These are phyloP conservation scores for Vigna hirtella DNA, from an alignment of 306 rosid species.

Conservation along the genomic window DNA sequence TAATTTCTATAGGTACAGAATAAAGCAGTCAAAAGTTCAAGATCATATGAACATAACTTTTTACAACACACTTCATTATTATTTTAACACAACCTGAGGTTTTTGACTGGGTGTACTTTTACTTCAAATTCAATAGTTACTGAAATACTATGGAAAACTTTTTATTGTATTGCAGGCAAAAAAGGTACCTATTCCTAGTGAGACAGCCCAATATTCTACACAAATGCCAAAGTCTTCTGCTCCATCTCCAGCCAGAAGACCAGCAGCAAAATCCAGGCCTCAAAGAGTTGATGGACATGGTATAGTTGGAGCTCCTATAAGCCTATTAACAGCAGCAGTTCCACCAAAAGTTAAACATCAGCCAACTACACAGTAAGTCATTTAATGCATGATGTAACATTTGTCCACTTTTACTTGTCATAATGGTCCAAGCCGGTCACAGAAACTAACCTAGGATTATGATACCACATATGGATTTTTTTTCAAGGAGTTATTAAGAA, in stretches of 20 bases:
- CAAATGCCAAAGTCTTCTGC: slow-evolving; percentile 21
- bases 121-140: neutral
- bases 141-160: neutral
- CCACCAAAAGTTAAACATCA: slow-evolving; percentile 35
- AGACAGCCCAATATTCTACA: slow-evolving; percentile 42
- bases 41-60: neutral
- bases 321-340: slow-evolving; percentile 17
- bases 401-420: too few species aligned
- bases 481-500: too few species aligned
- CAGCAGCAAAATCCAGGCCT: slow-evolving; percentile 32
- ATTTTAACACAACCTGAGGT: neutral
- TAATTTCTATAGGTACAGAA: neutral
- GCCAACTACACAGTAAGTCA: slow-evolving; percentile 43
- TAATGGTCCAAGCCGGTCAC: too few species aligned
- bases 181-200: slow-evolving; percentile 63
- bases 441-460: too few species aligned
- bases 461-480: too few species aligned
- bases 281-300: slow-evolving; percentile 9
- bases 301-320: slow-evolving; percentile 29
- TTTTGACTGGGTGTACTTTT: too few species aligned
- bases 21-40: neutral
- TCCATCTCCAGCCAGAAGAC: slow-evolving; percentile 31
- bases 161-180: slow-evolving; percentile 61
- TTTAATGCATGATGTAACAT: slow-evolving; percentile 19
- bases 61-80: neutral